Percentiles rank a stretch among this genome's conserved stretches.
These are phyloP conservation scores for Bipolaris oryzae DNA, from an alignment of 2,329 filamentous ascomycete genomes.

Conservation along the genomic window DNA sequence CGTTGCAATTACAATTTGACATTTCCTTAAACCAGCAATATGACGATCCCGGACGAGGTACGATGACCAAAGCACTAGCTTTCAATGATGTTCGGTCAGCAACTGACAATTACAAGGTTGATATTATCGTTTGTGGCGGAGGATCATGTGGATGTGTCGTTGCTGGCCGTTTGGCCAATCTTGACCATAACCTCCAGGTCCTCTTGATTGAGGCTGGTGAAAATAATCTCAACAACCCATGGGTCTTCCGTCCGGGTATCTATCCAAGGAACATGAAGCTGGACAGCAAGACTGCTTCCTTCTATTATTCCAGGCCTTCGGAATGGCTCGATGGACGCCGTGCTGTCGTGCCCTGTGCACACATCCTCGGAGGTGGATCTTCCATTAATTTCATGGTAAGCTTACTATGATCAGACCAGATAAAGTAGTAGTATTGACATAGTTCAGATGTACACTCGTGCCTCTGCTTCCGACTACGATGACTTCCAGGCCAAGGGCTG, in stretches of 20 bases:
- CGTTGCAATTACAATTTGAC: slow-evolving; percentile 5
- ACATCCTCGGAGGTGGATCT: slow-evolving; percentile 73
- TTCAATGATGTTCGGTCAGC: background rate
- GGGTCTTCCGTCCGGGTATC: slow-evolving; percentile 75
- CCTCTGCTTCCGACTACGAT: slow-evolving; percentile 75
- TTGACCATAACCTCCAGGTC: slow-evolving; percentile 75
- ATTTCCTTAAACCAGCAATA: slow-evolving; percentile 37
- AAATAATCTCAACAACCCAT: slow-evolving; percentile 78
- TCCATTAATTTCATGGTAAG: slow-evolving; percentile 78
- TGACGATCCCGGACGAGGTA: slow-evolving; percentile 72
- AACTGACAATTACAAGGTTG: slow-evolving; percentile 55
- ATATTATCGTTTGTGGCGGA: slow-evolving; percentile 79
- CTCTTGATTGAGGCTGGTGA: slow-evolving; percentile 74
- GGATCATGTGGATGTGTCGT: slow-evolving; percentile 66
- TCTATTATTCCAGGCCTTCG: slow-evolving; percentile 78
- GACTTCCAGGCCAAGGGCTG: slow-evolving; percentile 82
- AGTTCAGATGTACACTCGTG: slow-evolving; percentile 73
- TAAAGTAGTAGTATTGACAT: background rate
- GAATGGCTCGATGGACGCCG: slow-evolving; percentile 73
- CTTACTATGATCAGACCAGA: too few species aligned
- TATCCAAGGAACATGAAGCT: slow-evolving; percentile 81
- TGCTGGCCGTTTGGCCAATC: slow-evolving; percentile 68
- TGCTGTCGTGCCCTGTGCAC: slow-evolving; percentile 75
- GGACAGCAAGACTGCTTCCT: slow-evolving; percentile 80
- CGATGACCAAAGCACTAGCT: background rate